A percentile compares a stretch with the other conserved stretches of the same genome.
phyloP scores from a whole-genome alignment of 352 stramenopile species.

The Phytophthora citricola region DNA sequence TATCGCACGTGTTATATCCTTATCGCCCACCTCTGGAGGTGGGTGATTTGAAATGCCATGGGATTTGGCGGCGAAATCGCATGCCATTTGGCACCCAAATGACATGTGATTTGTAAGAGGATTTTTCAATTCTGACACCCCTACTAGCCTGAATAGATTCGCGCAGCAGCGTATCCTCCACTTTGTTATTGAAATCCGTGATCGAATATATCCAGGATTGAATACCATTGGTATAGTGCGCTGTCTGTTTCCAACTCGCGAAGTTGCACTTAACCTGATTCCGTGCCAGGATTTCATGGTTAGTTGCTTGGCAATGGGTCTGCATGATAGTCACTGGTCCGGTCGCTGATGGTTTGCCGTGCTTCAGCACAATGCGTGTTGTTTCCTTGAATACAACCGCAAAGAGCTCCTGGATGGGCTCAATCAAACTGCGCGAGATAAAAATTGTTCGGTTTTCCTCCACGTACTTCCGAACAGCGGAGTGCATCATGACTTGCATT shows the following conservation, averaged over 20 bases:
- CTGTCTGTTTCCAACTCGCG: slow-evolving; percentile 6
- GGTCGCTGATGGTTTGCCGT: neutral
- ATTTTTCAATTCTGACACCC: neutral
- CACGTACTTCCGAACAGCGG: slow-evolving; percentile 14
- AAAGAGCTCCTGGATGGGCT: slow-evolving; percentile 12
- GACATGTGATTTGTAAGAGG: too few relatives aligned
- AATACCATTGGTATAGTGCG: slow-evolving; percentile 1
- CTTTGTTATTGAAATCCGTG: slow-evolving; percentile 8
- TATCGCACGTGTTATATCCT: too few relatives aligned
- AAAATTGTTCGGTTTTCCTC: slow-evolving; percentile 19
- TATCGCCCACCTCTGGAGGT: too few relatives aligned
- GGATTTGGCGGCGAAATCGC: too few relatives aligned
- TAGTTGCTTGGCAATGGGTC: slow-evolving; percentile 6
- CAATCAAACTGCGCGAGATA: slow-evolving; percentile 9
- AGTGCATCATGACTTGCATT: neutral
- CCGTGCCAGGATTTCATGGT: slow-evolving; percentile 2
- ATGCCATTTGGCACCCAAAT: too few relatives aligned
- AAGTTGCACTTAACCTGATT: neutral
- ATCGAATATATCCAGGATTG: slow-evolving; percentile 14
- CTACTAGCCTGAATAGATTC: neutral
- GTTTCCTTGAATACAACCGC: slow-evolving; percentile 14
- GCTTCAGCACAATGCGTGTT: neutral
- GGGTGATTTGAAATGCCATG: too few relatives aligned
- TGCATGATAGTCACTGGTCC: slow-evolving; percentile 20
- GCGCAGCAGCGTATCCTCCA: slow-evolving; percentile 17